These are phyloP conservation scores for Acanthamoeba sp. DNA, from an alignment of 208 protist genomes.

Conservation along the genomic window DNA sequence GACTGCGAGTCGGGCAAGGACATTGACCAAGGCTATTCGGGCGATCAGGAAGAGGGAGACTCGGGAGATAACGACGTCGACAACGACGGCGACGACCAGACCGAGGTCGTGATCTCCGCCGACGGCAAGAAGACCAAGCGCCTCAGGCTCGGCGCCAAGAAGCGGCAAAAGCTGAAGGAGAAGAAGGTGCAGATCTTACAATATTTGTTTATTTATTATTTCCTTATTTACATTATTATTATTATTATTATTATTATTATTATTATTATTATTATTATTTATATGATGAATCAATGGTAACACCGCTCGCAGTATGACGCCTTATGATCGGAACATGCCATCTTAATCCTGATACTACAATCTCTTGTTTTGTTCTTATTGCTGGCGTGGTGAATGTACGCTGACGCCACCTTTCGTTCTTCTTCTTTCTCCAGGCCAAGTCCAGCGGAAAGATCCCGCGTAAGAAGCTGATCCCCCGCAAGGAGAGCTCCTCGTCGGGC, in stretches of 20 bases:
- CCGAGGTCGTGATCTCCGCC: not conserved
- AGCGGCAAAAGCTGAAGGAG: constrained; percentile 36
- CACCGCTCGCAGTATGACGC: constrained; percentile 39
- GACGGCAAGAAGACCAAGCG: constrained; percentile 48
- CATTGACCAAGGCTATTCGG: constrained; percentile 12
- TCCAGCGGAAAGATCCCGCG: constrained; percentile 10
- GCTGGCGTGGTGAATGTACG: not conserved
- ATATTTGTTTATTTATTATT: not conserved
- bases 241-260: not conserved
- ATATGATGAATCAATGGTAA: constrained; percentile 11
- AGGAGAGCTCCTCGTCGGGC: constrained; percentile 14
- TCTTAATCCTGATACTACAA: not conserved
- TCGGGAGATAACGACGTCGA: not conserved
- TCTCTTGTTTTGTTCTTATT: not conserved
- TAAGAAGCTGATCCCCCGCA: constrained; percentile 11
- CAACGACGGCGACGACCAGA: not conserved
- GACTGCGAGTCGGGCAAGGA: not conserved
- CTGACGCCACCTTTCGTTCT: not conserved
- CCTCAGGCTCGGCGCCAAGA: not conserved
- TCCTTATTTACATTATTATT: not conserved
- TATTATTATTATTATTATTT: not conserved
- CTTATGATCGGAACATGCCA: constrained; percentile 4
- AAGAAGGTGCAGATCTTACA: not conserved
- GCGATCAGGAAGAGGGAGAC: constrained; percentile 2
- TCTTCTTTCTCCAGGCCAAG: not conserved